Evolutionary conservation across 2,329 filamentous ascomycete species (phyloP).

Genomic region (Ramichloridium luteum): DNA sequence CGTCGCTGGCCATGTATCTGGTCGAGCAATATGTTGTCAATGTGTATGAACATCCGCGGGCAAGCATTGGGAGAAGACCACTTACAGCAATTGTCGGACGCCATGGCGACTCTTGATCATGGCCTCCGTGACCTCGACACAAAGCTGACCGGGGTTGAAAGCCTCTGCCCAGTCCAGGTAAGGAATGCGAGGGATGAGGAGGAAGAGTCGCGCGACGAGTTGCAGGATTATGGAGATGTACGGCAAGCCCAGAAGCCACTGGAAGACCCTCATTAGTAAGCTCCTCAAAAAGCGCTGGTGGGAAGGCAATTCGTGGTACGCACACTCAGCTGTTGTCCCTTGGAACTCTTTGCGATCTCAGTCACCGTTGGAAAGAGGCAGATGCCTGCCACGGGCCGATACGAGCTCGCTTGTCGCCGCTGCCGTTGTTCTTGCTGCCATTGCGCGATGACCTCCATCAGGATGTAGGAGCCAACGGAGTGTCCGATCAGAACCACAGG

Average conservation of each 20-base stretch:
- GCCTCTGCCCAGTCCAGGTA: slow-evolving; percentile 11
- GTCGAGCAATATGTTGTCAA: not conserved
- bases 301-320: slow-evolving; percentile 11
- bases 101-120: slow-evolving; percentile 40
- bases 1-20: slow-evolving; percentile 43
- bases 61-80: slow-evolving; percentile 5
- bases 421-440: slow-evolving; percentile 9
- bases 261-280: slow-evolving; percentile 13
- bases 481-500: slow-evolving; percentile 33
- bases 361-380: slow-evolving; percentile 37
- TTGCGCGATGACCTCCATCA: slow-evolving; percentile 26
- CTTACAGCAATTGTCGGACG: slow-evolving; percentile 43
- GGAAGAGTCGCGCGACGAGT: slow-evolving; percentile 32
- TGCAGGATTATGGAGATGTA: slow-evolving; percentile 33
- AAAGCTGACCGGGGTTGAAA: slow-evolving; percentile 7
- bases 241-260: slow-evolving; percentile 9
- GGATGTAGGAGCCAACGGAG: slow-evolving; percentile 36
- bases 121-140: slow-evolving; percentile 35
- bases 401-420: slow-evolving; percentile 3
- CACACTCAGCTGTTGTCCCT: slow-evolving; percentile 30
- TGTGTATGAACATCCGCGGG: no score
- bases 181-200: slow-evolving; percentile 31
- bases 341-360: slow-evolving; percentile 33
- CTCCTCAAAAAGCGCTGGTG: not conserved
- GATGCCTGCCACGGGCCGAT: slow-evolving; percentile 22